phyloP scores from a whole-genome alignment of 306 rosid species.

The Prunus davidiana region DNA sequence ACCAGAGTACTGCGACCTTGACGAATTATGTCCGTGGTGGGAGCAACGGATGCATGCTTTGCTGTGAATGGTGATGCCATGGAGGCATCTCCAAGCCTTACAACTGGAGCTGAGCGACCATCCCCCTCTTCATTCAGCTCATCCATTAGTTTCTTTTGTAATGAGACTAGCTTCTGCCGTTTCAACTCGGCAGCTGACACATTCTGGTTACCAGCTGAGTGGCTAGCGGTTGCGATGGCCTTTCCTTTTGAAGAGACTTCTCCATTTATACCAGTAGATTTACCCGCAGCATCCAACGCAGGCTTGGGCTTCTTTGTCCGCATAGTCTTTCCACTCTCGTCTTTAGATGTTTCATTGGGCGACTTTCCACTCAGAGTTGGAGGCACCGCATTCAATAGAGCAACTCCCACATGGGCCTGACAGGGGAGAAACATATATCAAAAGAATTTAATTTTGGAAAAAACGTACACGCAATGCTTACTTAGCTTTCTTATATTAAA shows the following conservation, averaged over 20 bases:
- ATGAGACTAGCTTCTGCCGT: slow-evolving; percentile 55
- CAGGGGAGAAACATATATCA: not conserved
- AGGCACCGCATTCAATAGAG: slow-evolving; percentile 78
- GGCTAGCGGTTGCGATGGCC: slow-evolving; percentile 40
- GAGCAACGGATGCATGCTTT: slow-evolving; percentile 94
- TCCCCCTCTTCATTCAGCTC: slow-evolving; percentile 96
- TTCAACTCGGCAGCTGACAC: slow-evolving; percentile 67
- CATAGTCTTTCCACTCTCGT: slow-evolving; percentile 53
- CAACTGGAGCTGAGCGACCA: slow-evolving; percentile 80
- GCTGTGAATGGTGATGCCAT: slow-evolving; percentile 99
- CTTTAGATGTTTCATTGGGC: slow-evolving; percentile 52
- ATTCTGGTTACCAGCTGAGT: slow-evolving; percentile 54
- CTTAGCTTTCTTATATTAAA: not conserved
- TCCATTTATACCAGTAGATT: slow-evolving; percentile 36
- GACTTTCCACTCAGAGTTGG: slow-evolving; percentile 57
- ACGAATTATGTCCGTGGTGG: slow-evolving; percentile 92
- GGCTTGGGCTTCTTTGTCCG: slow-evolving; percentile 68
- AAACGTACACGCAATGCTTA: not conserved
- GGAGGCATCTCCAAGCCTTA: slow-evolving; percentile 98
- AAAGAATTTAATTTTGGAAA: not conserved
- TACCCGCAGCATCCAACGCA: slow-evolving; percentile 54
- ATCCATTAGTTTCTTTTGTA: slow-evolving; percentile 72
- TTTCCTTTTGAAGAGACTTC: slow-evolving; percentile 72
- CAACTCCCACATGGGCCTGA: slow-evolving; percentile 96
- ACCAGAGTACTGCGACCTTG: slow-evolving; percentile 98